Evolutionary conservation across 106 monocot species (phyloP), one percentile per base, ranked within the genome.

Genomic region (Phalaenopsis aphrodite): DNA sequence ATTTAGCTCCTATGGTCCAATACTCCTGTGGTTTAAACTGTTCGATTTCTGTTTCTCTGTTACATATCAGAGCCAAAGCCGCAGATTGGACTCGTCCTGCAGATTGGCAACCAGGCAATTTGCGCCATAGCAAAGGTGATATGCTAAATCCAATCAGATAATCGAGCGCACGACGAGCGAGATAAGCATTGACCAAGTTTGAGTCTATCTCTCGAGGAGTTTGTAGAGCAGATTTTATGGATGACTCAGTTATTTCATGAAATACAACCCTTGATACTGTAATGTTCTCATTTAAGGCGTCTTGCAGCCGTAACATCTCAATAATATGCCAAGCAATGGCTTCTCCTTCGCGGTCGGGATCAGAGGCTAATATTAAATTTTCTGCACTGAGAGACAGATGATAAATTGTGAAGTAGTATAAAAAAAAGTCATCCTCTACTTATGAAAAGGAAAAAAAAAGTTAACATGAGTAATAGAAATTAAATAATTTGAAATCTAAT

Each of bases 321-420:
- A 77, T 83, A 76, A 98, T 89, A 82, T 98, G 98, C 98, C 98
- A 98, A 67, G 98, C 98, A 83, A 98, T 98, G 81, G 98, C 94
- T 91, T 98, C 98, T 57, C 98, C 98, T 89, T 98, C 98, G 77
- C 98, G 90, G 55, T 98, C 98, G 81, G 94, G 94, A 89, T 98
- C 98, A 43, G 94, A 93, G 80, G 98, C 98, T 82, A 98, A 87
- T 57, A 98, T 92, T 68, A 98, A 80, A 83, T 94, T 92, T 83
- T 94, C 85, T 77, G 91, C 92, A 72, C 98, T 98, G 87, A 78
- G 72, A 85, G 77, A 43, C 2, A 30, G 23, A 12, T 42, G 52
- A 49, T 8, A 49, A 49, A 49, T 19, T 49, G 23, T 76, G 52
- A 76, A 15, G 30, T 12, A 76, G 18, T 48, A 49, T 23, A n/a